Evolutionary conservation across 345 rosid genomes (phyloP).

Genomic region (Moricandia arvensis): DNA sequence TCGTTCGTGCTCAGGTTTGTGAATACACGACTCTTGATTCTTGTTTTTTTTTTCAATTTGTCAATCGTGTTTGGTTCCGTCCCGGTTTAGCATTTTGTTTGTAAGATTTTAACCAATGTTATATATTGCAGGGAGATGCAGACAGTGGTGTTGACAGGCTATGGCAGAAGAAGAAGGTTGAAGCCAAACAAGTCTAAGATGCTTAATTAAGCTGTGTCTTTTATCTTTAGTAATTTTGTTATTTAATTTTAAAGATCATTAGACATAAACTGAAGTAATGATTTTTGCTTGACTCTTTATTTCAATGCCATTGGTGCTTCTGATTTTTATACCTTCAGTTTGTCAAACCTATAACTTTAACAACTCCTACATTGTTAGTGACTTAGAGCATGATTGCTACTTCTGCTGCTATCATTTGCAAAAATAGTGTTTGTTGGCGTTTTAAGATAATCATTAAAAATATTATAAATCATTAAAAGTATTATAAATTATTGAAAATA

Average conservation of each 20-base stretch:
- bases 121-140: conserved; percentile 67
- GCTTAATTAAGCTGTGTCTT: not conserved
- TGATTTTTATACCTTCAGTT: too few relatives aligned
- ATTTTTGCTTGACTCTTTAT: not conserved
- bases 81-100: not conserved
- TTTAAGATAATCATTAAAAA: too few relatives aligned
- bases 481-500: too few relatives aligned
- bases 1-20: conserved; percentile 67
- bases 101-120: not conserved
- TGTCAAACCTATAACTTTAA: too few relatives aligned
- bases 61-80: not conserved
- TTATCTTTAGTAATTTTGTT: not conserved
- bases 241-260: not conserved
- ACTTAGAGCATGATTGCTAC: too few relatives aligned
- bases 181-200: conserved; percentile 32
- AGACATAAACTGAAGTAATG: not conserved
- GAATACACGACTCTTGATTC: not conserved
- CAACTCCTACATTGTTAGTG: too few relatives aligned
- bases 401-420: too few relatives aligned
- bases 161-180: conserved; percentile 46
- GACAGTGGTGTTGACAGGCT: conserved; percentile 68
- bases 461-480: too few relatives aligned
- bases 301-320: not conserved
- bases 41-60: not conserved
- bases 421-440: too few relatives aligned